Evolutionary conservation across 805 yeast genomes (phyloP), one percentile per base, ranked within the genome.

Genomic region (Metschnikowia lochheadii): DNA sequence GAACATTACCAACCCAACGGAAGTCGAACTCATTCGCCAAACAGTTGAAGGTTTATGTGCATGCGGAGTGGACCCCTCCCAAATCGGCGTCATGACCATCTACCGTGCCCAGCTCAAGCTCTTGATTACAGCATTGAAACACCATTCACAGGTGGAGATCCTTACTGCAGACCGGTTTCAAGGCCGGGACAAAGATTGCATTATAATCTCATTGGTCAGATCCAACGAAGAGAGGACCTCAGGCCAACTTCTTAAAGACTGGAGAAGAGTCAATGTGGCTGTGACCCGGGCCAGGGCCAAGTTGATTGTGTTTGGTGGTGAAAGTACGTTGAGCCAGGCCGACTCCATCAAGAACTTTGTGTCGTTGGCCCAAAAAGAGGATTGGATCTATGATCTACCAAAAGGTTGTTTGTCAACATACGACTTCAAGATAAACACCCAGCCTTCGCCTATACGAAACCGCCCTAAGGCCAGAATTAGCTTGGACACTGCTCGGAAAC

Each of bases 91-190:
- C 0, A 89, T 94, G 83, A 84, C 98, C 0, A 81, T 89, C 48
- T 92, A 94, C 65, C 74, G 95, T 36, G 89, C 91, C 0, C 99
- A 94, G 63, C 56, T 73, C 36, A 57, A 66, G 33, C 52, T 70
- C 7, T 60, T 72, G 37, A 33, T 57, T 62, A 41, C 64, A 65
- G 23, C 60, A 53, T 37, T 57, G 59, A 39, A 64, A 64, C 53
- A 59, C 51, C 38, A 63, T 55, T 63, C 70, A 7, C 78, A 73
- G 0, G 67, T 94, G 31, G 98, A 94, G 57, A 77, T 88, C 32
- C 72, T 92, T 50, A 94, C 99, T 0, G 98, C 97, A 0, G 99
- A 94, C 66, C 89, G 86, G 62, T 92, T 87, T 61, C 99, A 94
- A 68, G 99, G 99, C 0, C 77, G 97, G 49, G 99, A 94, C 66